A percentile compares a stretch with the other conserved stretches of the same genome.
phyloP scores from a whole-genome alignment of 2,329 filamentous ascomycete species.

The Didymella glomerata region DNA sequence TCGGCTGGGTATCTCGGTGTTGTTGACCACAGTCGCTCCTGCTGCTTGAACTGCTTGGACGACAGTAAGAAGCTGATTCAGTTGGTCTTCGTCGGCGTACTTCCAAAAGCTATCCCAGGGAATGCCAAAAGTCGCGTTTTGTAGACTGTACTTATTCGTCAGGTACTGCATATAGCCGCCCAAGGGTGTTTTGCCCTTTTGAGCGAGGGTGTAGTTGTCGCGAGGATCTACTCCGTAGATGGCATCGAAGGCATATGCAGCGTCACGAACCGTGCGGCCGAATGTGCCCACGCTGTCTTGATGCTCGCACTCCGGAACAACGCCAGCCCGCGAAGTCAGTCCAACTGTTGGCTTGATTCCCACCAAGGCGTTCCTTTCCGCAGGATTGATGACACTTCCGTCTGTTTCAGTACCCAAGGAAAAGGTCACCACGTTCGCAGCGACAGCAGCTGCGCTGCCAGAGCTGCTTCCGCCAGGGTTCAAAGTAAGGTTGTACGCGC shows the following conservation, averaged over 20 bases:
- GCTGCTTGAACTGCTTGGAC: slow-evolving; percentile 64
- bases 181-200: slow-evolving; percentile 62
- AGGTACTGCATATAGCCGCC: slow-evolving; percentile 68
- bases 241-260: slow-evolving; percentile 69
- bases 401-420: slow-evolving; percentile 79
- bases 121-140: slow-evolving; percentile 72
- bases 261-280: slow-evolving; percentile 73
- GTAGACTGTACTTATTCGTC: slow-evolving; percentile 61
- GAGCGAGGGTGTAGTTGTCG: slow-evolving; percentile 72
- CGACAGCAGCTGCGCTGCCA: slow-evolving; percentile 71
- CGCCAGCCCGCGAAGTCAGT: slow-evolving; percentile 67
- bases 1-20: slow-evolving; percentile 72
- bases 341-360: slow-evolving; percentile 81
- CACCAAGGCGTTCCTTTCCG: slow-evolving; percentile 72
- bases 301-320: slow-evolving; percentile 70
- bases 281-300: slow-evolving; percentile 76
- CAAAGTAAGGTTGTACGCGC: slow-evolving; percentile 72
- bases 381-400: slow-evolving; percentile 72
- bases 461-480: slow-evolving; percentile 74
- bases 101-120: slow-evolving; percentile 78
- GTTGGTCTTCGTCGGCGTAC: slow-evolving; percentile 65
- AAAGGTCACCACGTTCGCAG: slow-evolving; percentile 69
- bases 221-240: slow-evolving; percentile 70
- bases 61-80: slow-evolving; percentile 58
- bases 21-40: slow-evolving; percentile 74